Conservation (phyloP, 2,329 filamentous ascomycete species). For the Coniella vitis region DNA sequence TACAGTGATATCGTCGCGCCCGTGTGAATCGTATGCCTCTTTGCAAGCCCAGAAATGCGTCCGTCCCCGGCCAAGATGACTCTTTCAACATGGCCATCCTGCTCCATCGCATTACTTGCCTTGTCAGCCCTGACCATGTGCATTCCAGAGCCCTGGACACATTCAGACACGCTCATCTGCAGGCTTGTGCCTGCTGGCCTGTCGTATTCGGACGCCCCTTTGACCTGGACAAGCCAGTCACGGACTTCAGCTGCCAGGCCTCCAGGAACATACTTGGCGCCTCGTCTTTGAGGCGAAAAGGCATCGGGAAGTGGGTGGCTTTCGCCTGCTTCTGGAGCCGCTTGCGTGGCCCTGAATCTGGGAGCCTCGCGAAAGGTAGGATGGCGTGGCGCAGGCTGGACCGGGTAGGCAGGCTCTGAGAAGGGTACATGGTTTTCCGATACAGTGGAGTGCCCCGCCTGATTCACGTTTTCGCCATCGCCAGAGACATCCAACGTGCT, state of each 20-base stretch:
- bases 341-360: slow-evolving; percentile 30
- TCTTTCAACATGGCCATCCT: not conserved
- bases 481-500: slow-evolving; percentile 17
- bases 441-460: not conserved
- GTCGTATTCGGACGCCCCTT: slow-evolving; percentile 23
- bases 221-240: slow-evolving; percentile 38
- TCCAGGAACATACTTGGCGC: slow-evolving; percentile 29
- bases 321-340: slow-evolving; percentile 10
- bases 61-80: slow-evolving; percentile 22
- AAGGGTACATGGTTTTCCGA: not conserved
- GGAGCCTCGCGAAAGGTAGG: slow-evolving; percentile 31
- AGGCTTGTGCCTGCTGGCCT: slow-evolving; percentile 7
- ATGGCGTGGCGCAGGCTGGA: slow-evolving; percentile 14
- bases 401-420: not conserved
- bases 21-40: slow-evolving; percentile 20
- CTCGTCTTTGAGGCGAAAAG: slow-evolving; percentile 32
- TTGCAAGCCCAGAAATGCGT: slow-evolving; percentile 22
- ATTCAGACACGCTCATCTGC: slow-evolving; percentile 21
- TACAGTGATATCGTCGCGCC: slow-evolving; percentile 27
- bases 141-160: slow-evolving; percentile 22
- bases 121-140: slow-evolving; percentile 22
- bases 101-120: not conserved
- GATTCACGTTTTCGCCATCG: slow-evolving; percentile 7
- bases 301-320: slow-evolving; percentile 27
- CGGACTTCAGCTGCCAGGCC: slow-evolving; percentile 36